Conservation (phyloP, 305 asterid species). For the Fraxinus nigra region DNA sequence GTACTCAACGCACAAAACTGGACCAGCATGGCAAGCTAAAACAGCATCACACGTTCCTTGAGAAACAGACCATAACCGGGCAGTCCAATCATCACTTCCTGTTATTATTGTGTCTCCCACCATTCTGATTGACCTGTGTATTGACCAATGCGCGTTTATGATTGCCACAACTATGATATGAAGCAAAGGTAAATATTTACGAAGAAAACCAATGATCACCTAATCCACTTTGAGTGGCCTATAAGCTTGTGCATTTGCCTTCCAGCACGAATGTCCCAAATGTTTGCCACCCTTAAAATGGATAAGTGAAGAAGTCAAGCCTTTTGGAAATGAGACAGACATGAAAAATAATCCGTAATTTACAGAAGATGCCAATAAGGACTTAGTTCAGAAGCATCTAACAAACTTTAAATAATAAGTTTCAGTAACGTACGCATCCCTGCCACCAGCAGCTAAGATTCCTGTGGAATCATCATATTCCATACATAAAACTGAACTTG, state of each 20-base stretch:
- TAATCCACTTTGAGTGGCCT: conserved; percentile 95
- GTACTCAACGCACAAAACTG: conserved; percentile 79
- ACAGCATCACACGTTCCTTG: conserved; percentile 93
- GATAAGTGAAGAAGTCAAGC: conserved; percentile 29
- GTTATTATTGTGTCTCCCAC: conserved; percentile 88
- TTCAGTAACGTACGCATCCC: conserved; percentile 69
- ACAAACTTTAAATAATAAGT: conserved; percentile 6
- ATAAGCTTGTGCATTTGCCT: conserved; percentile 85
- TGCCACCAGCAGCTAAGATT: conserved; percentile 89
- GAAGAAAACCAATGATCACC: conserved; percentile 44
- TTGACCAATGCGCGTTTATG: conserved; percentile 24
- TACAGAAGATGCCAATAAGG: conserved; percentile 18
- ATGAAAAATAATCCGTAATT: conserved; percentile 17
- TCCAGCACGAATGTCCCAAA: conserved; percentile 96
- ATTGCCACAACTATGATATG: conserved; percentile 23
- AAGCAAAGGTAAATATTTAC: background rate
- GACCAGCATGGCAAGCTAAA: conserved; percentile 94
- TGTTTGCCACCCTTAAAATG: conserved; percentile 61
- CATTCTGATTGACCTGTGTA: conserved; percentile 87
- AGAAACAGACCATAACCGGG: conserved; percentile 89
- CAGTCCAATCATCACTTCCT: conserved; percentile 99
- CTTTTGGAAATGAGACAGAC: conserved; percentile 23
- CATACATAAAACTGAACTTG: conserved; percentile 91
- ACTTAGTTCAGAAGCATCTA: conserved; percentile 20
- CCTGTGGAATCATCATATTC: conserved; percentile 90